Percentiles rank a stretch among this genome's conserved stretches.
These are phyloP conservation scores for Grosmannia penicillata DNA, from an alignment of 2,329 filamentous ascomycete genomes.

Conservation along the genomic window DNA sequence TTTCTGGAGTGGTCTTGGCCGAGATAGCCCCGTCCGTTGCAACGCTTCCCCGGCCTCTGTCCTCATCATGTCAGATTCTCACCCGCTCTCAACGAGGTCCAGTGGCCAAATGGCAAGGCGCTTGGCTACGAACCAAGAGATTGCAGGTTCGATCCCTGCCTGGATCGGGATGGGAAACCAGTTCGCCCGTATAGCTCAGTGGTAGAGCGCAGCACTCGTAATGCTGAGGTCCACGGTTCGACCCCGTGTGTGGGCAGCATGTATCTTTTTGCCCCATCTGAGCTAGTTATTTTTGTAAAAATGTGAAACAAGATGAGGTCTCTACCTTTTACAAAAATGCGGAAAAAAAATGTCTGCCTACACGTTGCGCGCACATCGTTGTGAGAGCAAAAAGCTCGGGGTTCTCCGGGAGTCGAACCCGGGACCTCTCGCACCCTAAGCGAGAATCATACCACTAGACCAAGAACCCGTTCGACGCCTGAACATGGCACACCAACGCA, in stretches of 20 bases:
- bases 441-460: conserved; percentile 52
- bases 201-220: conserved; percentile 2
- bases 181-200: conserved; percentile 1
- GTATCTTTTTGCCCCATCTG: background rate
- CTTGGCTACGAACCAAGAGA: conserved; percentile 23
- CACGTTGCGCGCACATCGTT: no score
- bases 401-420: conserved; percentile 5
- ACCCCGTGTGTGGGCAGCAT: conserved; percentile 1
- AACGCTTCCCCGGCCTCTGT: no score
- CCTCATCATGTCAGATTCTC: no score
- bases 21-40: no score
- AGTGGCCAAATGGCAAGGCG: conserved; percentile 20
- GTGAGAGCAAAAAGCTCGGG: no score
- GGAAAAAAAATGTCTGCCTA: no score
- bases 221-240: conserved; percentile 2
- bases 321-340: no score
- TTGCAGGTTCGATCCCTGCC: conserved; percentile 22
- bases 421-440: conserved; percentile 31
- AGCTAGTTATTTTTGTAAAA: background rate
- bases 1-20: no score
- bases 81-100: no score
- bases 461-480: no score
- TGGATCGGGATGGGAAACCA: conserved; percentile 11
- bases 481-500: no score
- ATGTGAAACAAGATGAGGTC: no score